These are phyloP conservation scores for Penicillium macrosclerotiorum DNA, from an alignment of 495 filamentous ascomycete genomes.

Conservation along the genomic window DNA sequence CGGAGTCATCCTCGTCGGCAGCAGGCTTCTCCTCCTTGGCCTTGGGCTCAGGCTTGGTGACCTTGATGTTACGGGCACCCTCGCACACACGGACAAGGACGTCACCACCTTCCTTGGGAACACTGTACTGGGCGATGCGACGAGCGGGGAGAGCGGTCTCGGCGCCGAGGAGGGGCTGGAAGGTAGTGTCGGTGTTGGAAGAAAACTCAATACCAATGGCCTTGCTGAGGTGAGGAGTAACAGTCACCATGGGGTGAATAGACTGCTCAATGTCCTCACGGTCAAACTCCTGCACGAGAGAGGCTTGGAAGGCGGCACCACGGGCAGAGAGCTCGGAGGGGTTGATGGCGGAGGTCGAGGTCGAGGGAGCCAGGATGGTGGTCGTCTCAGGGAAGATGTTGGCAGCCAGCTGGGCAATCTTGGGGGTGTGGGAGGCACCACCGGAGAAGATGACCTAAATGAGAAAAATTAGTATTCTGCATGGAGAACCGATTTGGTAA, in stretches of 20 bases:
- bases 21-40: conserved; percentile 61
- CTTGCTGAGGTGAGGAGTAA: conserved; percentile 81
- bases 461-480: conserved; percentile 19
- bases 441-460: conserved; percentile 77
- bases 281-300: conserved; percentile 88
- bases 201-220: conserved; percentile 83
- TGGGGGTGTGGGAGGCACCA: conserved; percentile 89
- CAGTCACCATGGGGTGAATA: conserved; percentile 92
- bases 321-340: conserved; percentile 85
- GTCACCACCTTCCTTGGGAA: conserved; percentile 75
- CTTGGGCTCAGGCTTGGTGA: conserved; percentile 80
- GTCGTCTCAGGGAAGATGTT: conserved; percentile 80
- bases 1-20: conserved; percentile 64
- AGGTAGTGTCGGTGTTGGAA: conserved; percentile 60
- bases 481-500: neutral
- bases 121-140: conserved; percentile 70
- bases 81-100: conserved; percentile 85
- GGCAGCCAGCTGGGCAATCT: conserved; percentile 73
- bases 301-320: conserved; percentile 93
- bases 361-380: conserved; percentile 77
- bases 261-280: conserved; percentile 91
- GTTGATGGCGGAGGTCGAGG: conserved; percentile 75
- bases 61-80: conserved; percentile 82
- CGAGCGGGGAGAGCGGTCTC: conserved; percentile 91
- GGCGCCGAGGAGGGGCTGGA: conserved; percentile 72